Evolutionary conservation across 805 yeast genomes (phyloP), one percentile per base, ranked within the genome.

Genomic region (Lipomyces orientalis): DNA sequence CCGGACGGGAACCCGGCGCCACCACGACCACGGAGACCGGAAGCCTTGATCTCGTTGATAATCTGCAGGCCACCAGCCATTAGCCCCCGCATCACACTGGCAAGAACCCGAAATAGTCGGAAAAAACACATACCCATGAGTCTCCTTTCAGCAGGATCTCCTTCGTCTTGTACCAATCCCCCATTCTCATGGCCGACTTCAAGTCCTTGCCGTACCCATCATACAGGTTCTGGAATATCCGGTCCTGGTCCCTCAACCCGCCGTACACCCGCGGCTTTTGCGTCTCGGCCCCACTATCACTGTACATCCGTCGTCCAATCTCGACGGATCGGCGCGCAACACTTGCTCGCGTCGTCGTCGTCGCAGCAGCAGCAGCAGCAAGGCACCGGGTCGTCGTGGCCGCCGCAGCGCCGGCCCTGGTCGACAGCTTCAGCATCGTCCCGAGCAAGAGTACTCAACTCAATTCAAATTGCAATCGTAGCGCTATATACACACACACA

Each of bases 1-100:
- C 97, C 97, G 31, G 93, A 87, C 64, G 97, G 97, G 84, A 91
- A 91, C 19, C 97, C 97, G 58, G 97, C 97, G 76, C 97, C 97
- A 67, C 97, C 97, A 80, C 97, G 87, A 67, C 97, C 97, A 78
- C 97, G 86, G 71, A 91, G 83, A 29, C 97, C 97, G 29, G 93
- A 88, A 75, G 87, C 85, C 78, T 91, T 91, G 83, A 90, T 88
- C 81, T 91, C 94, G 76, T 89, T 92, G 75, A 91, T 91, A 79
- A 91, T 91, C 72, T 69, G 59, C 2, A 19, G 10, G 14, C 14
- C 19, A 10, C 10, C n/a, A n/a, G n/a, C n/a, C 3, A 43, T 60
- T 35, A 59, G 64, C 43, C 63, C 35, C 39, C n/a, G n/a, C n/a
- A n/a, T n/a, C n/a, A 34, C 58, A 16, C 4, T 29, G 2, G 16